Evolutionary conservation across 1,284 basidiomycete genomes (phyloP), one percentile per base, ranked within the genome.

Genomic region (Abortiporus biennis): DNA sequence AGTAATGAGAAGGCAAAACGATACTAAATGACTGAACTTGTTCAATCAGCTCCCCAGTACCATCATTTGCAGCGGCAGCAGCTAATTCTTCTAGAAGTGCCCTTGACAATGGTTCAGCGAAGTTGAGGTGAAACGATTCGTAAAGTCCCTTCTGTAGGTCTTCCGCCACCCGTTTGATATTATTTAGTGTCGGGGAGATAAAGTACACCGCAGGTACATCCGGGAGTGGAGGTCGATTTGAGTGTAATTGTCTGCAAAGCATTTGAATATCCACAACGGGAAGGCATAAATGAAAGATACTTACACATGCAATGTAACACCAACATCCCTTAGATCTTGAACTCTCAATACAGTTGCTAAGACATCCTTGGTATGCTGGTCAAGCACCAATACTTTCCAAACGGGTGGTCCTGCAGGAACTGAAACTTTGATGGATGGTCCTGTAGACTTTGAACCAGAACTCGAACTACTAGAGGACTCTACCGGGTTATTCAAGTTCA

Each of bases 181-280:
- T 99, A 40, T 73, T 68, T 8, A 90, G 68, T 0, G 92, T 96
- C 0, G 96, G 96, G 0, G 91, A 80, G 38, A 99, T 88, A 62
- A 99, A 96, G 70, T 99, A 99, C 22, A 99, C 80, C 0, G 96
- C 94, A 5, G 96, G 96, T 0, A 99, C 96, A 59, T 99, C 96
- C 1, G 89, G 80, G 29, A 99, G 67, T 9, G 93, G 77, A 13
- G 96, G 96, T 43, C 96, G 78, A 38, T 83, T 71, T 0, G 92
- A 83, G 60, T 98, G 92, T 9, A 99, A 68, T 68, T 97, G 95
- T 53, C 92, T 96, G 55, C 40, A 50, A 38, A 8, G 46, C 25
- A 36, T 31, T 44, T 42, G 21, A 33, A 6, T 24, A 4, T 22
- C 33, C 32, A 37, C 20, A 2, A 8, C 2, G 25, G 21, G 16